Evolutionary conservation across 176 grass and related monocot genomes (phyloP).

Genomic region (Carex pumila): DNA sequence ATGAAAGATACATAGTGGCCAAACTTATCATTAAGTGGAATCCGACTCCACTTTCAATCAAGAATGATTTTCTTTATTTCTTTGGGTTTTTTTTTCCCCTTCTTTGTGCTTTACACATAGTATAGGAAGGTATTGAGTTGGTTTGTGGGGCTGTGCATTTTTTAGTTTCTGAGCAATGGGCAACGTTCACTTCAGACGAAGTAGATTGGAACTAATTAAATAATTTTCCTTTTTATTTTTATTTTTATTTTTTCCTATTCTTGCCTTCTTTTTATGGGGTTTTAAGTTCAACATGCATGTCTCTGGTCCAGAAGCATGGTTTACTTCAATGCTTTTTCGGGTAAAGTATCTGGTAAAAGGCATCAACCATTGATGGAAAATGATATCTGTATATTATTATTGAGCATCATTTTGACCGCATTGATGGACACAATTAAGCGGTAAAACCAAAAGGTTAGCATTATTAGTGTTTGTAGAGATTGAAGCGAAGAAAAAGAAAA

Average conservation of each 20-base stretch:
- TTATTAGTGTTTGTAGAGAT: not conserved
- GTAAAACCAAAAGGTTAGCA: not conserved
- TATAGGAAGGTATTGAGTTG: not conserved
- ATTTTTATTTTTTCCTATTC: not conserved
- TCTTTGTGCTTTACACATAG: slow-evolving; percentile 16
- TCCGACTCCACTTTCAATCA: slow-evolving; percentile 10
- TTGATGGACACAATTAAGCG: slow-evolving; percentile 11
- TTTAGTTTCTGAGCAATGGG: not conserved
- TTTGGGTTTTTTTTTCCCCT: not conserved
- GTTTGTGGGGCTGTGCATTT: slow-evolving; percentile 11
- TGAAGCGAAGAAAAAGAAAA: not conserved
- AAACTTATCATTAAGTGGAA: not conserved
- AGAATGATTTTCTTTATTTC: not conserved
- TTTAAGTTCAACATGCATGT: not conserved
- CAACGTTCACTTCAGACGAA: not conserved
- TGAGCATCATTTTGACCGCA: not conserved
- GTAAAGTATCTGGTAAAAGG: slow-evolving; percentile 6
- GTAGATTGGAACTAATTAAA: not conserved
- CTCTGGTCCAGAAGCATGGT: slow-evolving; percentile 18
- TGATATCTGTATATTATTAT: not conserved
- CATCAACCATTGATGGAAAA: not conserved
- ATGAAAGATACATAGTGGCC: not conserved
- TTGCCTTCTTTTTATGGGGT: not conserved
- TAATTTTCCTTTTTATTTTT: not conserved
- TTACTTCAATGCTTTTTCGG: not conserved